Evolutionary conservation across 345 rosid genomes (phyloP), one percentile per base, ranked within the genome.

Genomic region (Lenwebbia sp.): DNA sequence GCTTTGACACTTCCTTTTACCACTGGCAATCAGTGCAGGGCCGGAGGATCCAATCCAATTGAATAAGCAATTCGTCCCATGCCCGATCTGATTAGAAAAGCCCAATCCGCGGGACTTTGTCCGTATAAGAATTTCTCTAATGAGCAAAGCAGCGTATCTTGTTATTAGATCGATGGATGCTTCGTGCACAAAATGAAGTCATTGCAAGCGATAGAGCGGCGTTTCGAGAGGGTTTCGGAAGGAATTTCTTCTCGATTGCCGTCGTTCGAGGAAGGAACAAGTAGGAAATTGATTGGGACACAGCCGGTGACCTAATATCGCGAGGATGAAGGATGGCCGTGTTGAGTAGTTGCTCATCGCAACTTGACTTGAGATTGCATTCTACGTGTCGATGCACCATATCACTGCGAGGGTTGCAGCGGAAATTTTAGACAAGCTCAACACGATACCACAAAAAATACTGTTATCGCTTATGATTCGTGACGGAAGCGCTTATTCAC

Each of bases 401-500:
- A 28, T 28, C 19, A 41, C 44, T 41, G 5, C 10, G 49, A 47
- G 49, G 49, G 3, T 57, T 12, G 65, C 65, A 12, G 4, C 65
- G 11, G n/a, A 58, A 58, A 26, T 26, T 57, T 57, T 28, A 57
- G 0, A 57, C 30, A 26, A 58, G 17, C 0, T 57, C 33, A 57
- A 26, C 30, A 57, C 11, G 1, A 57, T 13, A 60, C 7, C 37
- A 28, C n/a, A 13, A 60, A 50, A 41, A 58, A 11, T 0, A 58
- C 65, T 58, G 26, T 58, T 26, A 0, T 0, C 1, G 10, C 28
- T 56, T 56, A 56, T 25, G 0, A 2, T 56, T 56, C 3, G 0
- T 56, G 13, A 58, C 0, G 8, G 33, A 5, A 58, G 17, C 0
- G 0, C 17, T 0, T 5, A n/a, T 58, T 58, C 8, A n/a, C 6